Evolutionary conservation across 768 basidiomycete species (phyloP).

Genomic region (Clitopilus passeckerianus): DNA sequence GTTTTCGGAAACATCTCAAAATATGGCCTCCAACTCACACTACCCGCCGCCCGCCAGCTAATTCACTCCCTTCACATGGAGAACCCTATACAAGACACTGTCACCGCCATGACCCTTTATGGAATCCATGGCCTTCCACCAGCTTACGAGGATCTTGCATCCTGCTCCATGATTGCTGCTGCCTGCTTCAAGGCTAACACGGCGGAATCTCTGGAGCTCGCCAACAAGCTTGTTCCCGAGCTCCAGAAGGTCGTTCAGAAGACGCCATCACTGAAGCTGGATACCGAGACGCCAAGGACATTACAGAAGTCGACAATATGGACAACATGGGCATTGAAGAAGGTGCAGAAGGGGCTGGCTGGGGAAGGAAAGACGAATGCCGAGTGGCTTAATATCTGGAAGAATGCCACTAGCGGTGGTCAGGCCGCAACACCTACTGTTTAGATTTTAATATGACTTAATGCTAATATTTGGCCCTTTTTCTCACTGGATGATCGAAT

Average conservation of each 20-base stretch:
- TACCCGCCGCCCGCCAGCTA: slow-evolving; percentile 49
- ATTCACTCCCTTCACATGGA: slow-evolving; percentile 48
- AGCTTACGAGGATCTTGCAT: slow-evolving; percentile 49
- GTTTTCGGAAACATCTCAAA: slow-evolving; percentile 61
- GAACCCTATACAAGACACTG: slow-evolving; percentile 40
- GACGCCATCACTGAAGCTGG: slow-evolving; percentile 6
- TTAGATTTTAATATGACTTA: background rate
- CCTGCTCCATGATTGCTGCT: slow-evolving; percentile 50
- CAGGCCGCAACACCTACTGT: background rate
- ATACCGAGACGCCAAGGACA: slow-evolving; percentile 2
- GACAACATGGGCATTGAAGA: slow-evolving; percentile 24
- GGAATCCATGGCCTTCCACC: slow-evolving; percentile 49
- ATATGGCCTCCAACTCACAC: slow-evolving; percentile 50
- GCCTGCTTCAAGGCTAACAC: slow-evolving; percentile 48
- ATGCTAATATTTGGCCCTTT: background rate
- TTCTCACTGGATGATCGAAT: background rate
- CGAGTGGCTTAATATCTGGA: slow-evolving; percentile 26
- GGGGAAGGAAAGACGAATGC: background rate
- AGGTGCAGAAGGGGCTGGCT: slow-evolving; percentile 14
- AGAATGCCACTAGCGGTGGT: slow-evolving; percentile 5
- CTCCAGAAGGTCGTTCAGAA: slow-evolving; percentile 26
- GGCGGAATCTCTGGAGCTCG: slow-evolving; percentile 32
- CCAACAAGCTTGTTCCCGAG: slow-evolving; percentile 34
- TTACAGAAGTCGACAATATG: slow-evolving; percentile 18
- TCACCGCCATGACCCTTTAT: slow-evolving; percentile 50